Evolutionary conservation across 768 basidiomycete species (phyloP).

Genomic region (Boletus vinaceobasis): DNA sequence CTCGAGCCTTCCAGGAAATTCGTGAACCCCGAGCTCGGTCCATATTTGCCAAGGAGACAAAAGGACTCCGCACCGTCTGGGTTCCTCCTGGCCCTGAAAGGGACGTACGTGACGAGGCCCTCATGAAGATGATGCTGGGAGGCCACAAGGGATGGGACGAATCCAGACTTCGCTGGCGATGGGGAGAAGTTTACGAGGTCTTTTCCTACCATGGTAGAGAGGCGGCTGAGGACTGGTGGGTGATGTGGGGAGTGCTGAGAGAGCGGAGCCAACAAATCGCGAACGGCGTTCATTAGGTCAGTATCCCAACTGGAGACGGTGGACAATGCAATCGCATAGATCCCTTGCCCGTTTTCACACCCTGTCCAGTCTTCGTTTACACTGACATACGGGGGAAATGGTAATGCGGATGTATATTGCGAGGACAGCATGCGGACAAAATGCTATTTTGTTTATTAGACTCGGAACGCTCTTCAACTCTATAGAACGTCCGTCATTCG

Average conservation of each 20-base stretch:
- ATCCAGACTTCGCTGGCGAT: slow-evolving; percentile 44
- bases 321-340: slow-evolving; percentile 7
- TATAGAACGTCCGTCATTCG: slow-evolving; percentile 26
- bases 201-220: slow-evolving; percentile 56
- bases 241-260: slow-evolving; percentile 50
- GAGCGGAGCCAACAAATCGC: slow-evolving; percentile 33
- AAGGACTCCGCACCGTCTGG: slow-evolving; percentile 41
- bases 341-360: slow-evolving; percentile 1
- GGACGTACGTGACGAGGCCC: slow-evolving; percentile 41
- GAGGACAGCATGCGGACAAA: slow-evolving; percentile 1
- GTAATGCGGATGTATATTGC: slow-evolving; percentile 18
- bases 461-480: slow-evolving; percentile 9
- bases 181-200: slow-evolving; percentile 54
- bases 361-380: neutral
- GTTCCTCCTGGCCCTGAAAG: slow-evolving; percentile 45
- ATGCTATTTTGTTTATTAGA: slow-evolving; percentile 5
- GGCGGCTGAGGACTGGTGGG: slow-evolving; percentile 66
- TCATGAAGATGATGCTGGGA: slow-evolving; percentile 20
- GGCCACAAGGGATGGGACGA: slow-evolving; percentile 47
- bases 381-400: neutral
- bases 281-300: slow-evolving; percentile 5
- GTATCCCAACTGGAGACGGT: slow-evolving; percentile 2
- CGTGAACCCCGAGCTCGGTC: slow-evolving; percentile 47
- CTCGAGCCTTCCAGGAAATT: slow-evolving; percentile 59
- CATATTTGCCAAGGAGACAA: slow-evolving; percentile 43